Evolutionary conservation across 495 filamentous ascomycete genomes (phyloP), one percentile per base, ranked within the genome.

Genomic region (Talaromyces liani): DNA sequence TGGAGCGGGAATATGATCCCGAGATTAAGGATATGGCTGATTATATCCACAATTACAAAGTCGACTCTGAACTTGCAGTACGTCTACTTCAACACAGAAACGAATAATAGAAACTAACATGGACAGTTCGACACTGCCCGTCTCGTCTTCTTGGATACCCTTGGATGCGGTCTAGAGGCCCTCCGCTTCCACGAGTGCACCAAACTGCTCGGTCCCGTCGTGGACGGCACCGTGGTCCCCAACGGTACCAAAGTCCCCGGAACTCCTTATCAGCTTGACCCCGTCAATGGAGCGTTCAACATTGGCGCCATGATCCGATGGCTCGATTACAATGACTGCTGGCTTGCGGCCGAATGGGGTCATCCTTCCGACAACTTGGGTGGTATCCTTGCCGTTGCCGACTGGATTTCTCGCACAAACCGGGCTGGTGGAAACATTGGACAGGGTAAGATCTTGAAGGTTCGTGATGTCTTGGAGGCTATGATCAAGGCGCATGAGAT

Each of bases 401-500:
- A 98, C 80, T 98, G 95, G 95, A 86, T 96, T 65, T 91, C 91
- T 39, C 90, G 95, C 69, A 97, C 93, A 67, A 98, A 97, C 83
- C 91, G 90, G 68, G 89, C 91, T 33, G 92, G 92, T 53, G 89
- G 88, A 56, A 94, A 96, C 68, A 73, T 96, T 18, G 91, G 88
- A 47, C 87, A 86, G 66, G 94, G 94, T 71, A 93, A 90, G 82
- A 84, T 91, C 68, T 82, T 95, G 67, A 95, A 86, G 65, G 79
- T 97, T 68, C 87, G 86, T 70, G 93, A 98, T 68, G 88, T 98
- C 27, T 84, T 98, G 64, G 94, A 98, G 82, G 92, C 85, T 63
- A 98, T 98, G 94, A 96, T 98, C 83, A 97, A 95, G 84, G 94
- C 94, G 67, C 94, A 98, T 78, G 94, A 98, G 77, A 98, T 98